Evolutionary conservation across 306 rosid genomes (phyloP), one percentile per base, ranked within the genome.

Genomic region (Betula pendula): DNA sequence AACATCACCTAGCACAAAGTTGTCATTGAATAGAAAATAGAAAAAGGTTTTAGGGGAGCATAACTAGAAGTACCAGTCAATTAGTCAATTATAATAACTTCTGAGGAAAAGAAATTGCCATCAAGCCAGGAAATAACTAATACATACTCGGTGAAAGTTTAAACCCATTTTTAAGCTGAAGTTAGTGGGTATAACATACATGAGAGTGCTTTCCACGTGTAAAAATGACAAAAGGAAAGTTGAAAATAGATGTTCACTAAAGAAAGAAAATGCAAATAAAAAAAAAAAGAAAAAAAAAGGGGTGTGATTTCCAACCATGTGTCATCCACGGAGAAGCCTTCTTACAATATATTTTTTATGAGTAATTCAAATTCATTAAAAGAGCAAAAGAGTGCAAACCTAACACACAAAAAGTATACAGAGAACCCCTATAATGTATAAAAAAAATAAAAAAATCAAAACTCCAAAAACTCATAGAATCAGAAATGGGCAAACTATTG

Each of bases 1-100:
- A 59, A 47, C 55, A 70, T 38, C 24, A 75, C 67, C 52, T 67
- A 60, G 77, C 40, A 60, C n/a, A 60, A 60, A 60, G n/a, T 60
- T 60, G 10, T 56, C 63, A 56, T 6, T 5, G 40, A 29, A 60
- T 13, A 13, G n/a, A 60, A 29, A 60, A 60, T 6, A 8, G 42
- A 15, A 29, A 27, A 29, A 60, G 68, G n/a, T 24, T 22, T 29
- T 25, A 59, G 9, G 38, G 19, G 35, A 25, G 38, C n/a, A 29
- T 31, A 60, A 29, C 68, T 60, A 60, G 13, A 60, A 13, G 27
- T 49, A 48, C 6, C 31, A 55, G 44, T 20, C 19, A 53, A 14
- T 55, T 8, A 55, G 16, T 6, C 31, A 35, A 14, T 53, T n/a
- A 38, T 20, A 38, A 12, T 5, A 56, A 33, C 20, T 55, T 73